phyloP scores from a whole-genome alignment of 2,329 filamentous ascomycete genomes.

The Metarhizium album region DNA sequence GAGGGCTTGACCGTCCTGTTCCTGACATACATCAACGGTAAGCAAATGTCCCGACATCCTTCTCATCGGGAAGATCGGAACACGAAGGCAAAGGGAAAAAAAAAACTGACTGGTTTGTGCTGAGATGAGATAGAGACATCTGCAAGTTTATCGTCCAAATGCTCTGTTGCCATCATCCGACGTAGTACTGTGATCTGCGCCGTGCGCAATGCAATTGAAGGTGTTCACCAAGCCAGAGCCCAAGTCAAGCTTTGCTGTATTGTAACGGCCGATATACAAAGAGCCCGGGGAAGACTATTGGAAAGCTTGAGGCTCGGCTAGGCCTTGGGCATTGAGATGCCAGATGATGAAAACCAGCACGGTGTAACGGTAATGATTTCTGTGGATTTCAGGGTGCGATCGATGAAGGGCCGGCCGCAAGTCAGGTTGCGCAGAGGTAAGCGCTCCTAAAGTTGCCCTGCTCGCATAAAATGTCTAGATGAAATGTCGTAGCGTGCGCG shows the following conservation, averaged over 20 bases:
- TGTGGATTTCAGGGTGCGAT: neutral
- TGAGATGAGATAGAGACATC: conserved; percentile 41
- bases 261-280: neutral
- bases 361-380: neutral
- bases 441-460: neutral
- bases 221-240: conserved; percentile 8
- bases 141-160: conserved; percentile 40
- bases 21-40: neutral
- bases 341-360: neutral
- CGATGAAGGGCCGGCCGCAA: neutral
- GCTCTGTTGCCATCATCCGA: conserved; percentile 57
- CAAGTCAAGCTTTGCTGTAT: conserved; percentile 6
- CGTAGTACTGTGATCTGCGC: conserved; percentile 16
- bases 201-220: conserved; percentile 17
- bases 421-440: neutral
- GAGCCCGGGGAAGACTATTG: neutral
- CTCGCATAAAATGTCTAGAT: neutral
- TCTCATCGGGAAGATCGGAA: neutral
- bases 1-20: conserved; percentile 27
- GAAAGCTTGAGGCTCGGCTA: neutral
- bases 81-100: neutral
- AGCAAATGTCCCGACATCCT: neutral
- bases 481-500: conserved; percentile 1
- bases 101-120: conserved; percentile 30
- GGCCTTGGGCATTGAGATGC: neutral